phyloP scores from a whole-genome alignment of 768 basidiomycete genomes.

The Calocera viscosa region DNA sequence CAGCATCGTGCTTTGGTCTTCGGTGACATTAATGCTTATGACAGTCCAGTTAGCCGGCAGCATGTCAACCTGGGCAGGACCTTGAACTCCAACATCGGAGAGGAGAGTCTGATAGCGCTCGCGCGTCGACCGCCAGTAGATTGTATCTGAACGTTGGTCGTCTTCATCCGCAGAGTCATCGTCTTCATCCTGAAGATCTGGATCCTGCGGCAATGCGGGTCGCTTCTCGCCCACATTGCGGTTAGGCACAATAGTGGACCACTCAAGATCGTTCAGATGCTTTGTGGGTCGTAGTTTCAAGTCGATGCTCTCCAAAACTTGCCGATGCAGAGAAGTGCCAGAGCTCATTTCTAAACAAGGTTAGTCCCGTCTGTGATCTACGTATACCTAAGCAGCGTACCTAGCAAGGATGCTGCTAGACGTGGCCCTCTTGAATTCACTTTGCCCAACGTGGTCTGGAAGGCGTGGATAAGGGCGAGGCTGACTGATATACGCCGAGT shows the following conservation, averaged over 20 bases:
- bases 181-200: neutral
- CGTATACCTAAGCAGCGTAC: slow-evolving; percentile 26
- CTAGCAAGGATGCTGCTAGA: slow-evolving; percentile 51
- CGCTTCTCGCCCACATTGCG: neutral
- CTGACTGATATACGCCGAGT: slow-evolving; percentile 65
- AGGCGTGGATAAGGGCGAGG: slow-evolving; percentile 54
- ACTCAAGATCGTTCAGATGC: slow-evolving; percentile 52
- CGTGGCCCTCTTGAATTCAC: slow-evolving; percentile 37
- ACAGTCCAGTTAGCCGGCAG: slow-evolving; percentile 74
- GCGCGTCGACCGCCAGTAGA: slow-evolving; percentile 53
- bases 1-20: slow-evolving; percentile 72
- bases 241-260: slow-evolving; percentile 47
- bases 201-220: neutral
- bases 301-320: slow-evolving; percentile 71
- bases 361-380: neutral
- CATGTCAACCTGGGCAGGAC: slow-evolving; percentile 28
- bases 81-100: slow-evolving; percentile 15
- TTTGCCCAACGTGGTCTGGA: slow-evolving; percentile 71
- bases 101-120: slow-evolving; percentile 40
- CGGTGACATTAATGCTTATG: slow-evolving; percentile 68
- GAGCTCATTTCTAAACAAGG: slow-evolving; percentile 51
- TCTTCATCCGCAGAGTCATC: neutral
- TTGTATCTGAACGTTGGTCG: slow-evolving; percentile 33
- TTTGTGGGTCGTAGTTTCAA: slow-evolving; percentile 45
- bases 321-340: slow-evolving; percentile 68